These are phyloP conservation scores for Ceratobasidium papillatum DNA, from an alignment of 1,284 basidiomycete genomes.

Conservation along the genomic window DNA sequence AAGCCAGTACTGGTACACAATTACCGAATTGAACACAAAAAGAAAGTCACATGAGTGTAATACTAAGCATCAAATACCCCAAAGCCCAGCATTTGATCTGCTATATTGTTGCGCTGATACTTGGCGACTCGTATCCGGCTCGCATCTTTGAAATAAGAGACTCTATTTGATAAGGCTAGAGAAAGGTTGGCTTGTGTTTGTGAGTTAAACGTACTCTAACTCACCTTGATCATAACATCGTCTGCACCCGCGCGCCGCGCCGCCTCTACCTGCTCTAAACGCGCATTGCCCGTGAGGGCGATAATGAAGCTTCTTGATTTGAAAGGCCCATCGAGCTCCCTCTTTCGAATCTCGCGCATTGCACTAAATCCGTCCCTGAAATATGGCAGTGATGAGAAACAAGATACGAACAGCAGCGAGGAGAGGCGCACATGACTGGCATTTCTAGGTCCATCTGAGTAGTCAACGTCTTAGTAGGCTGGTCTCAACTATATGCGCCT, in stretches of 20 bases:
- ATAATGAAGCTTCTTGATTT: slow-evolving; percentile 47
- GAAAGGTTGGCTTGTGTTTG: neutral
- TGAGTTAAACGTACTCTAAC: neutral
- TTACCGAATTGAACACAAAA: no score
- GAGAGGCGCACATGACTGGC: slow-evolving; percentile 47
- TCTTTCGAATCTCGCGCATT: slow-evolving; percentile 48
- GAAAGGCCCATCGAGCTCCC: slow-evolving; percentile 46
- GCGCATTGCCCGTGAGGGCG: slow-evolving; percentile 50
- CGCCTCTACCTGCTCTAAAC: slow-evolving; percentile 26
- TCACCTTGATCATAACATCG: slow-evolving; percentile 40
- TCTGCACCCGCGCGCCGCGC: slow-evolving; percentile 39
- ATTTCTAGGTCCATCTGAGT: slow-evolving; percentile 50
- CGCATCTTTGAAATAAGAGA: slow-evolving; percentile 33
- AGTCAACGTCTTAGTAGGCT: neutral
- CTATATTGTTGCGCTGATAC: neutral
- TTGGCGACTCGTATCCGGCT: slow-evolving; percentile 12
- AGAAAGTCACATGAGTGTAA: no score
- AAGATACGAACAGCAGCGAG: neutral
- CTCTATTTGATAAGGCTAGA: slow-evolving; percentile 38
- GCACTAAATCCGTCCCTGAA: slow-evolving; percentile 47
- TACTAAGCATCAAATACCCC: no score
- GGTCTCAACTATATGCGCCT: neutral
- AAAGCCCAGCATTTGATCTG: neutral
- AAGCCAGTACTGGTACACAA: no score
- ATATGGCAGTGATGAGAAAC: neutral